Base-by-base conservation (phyloP, 2,329 filamentous ascomycete genomes). In the Chaetomium olivaceum region DNA sequence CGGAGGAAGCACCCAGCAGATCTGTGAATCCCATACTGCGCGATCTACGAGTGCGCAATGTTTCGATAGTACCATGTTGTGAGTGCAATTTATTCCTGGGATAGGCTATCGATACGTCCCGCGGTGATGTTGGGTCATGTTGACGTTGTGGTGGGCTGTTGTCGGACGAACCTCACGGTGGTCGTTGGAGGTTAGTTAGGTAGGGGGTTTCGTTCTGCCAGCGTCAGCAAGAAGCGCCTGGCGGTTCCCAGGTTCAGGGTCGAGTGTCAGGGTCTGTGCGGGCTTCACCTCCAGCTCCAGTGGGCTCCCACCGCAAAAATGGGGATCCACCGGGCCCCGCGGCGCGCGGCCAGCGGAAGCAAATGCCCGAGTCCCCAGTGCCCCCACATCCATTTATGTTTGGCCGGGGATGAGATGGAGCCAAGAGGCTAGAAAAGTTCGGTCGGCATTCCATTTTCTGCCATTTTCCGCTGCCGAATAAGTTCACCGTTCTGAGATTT, bases 21-120 rank as follows among this genome's bases (percentile, higher is more conserved):
- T 77, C 80, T 67, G 80, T 78, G 70, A 84, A 79, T 64, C 80
- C 81, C 82, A 84, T 85, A 73, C 75, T 79, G 76, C 59, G 56
- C 36, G 36, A 48, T 29, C 55, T 59, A n/a, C n/a, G 8, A 29
- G 48, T 57, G 59, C 31, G 39, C 21, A 8, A 21, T 58, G 8
- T 59, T n/a, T 5, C n/a, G 21, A 58, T 36, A 29, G 36, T 54
- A 43, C n/a, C 61, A 64, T 69, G 52, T 52, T 61, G 61, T 19
- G 46, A 23, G 48, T 12, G 25, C 12, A 21, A 55, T 25, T 4
- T 58, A 3, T 36, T 58, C n/a, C 39, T 25, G n/a, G 25, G 6
- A 43, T n/a, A 21, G 43, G 54, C 60, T 65, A 66, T 36, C 51
- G 59, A 14, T 29, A 39, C 19, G 50, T 60, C 23, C 23, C 46